These are phyloP conservation scores for Fistulifera solaris DNA, from an alignment of 108 stramenopile genomes.

Conservation along the genomic window DNA sequence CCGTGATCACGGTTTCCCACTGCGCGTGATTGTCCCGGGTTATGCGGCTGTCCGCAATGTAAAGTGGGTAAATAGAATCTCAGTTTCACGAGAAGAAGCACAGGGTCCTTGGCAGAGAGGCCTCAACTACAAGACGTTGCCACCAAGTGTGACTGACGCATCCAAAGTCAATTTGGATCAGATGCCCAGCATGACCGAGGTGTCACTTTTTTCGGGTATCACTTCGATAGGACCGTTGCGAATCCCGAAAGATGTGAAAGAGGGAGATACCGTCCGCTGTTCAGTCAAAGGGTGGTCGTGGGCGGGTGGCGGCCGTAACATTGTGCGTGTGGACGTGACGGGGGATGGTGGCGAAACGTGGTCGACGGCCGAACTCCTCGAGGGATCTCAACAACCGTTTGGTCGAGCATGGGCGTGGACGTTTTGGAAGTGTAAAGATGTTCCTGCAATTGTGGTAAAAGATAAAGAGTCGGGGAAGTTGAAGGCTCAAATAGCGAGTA, in stretches of 20 bases:
- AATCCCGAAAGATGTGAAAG: conserved; percentile 20
- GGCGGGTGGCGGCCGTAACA: conserved; percentile 79
- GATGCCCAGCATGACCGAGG: conserved; percentile 72
- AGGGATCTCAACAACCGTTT: conserved; percentile 55
- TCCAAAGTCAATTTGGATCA: conserved; percentile 40
- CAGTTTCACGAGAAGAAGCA: conserved; percentile 49
- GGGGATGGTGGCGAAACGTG: conserved; percentile 66
- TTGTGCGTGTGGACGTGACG: conserved; percentile 77
- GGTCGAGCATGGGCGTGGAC: conserved; percentile 83
- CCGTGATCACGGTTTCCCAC: conserved; percentile 93
- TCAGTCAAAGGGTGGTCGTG: conserved; percentile 75
- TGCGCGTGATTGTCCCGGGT: conserved; percentile 94
- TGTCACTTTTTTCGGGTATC: conserved; percentile 71
- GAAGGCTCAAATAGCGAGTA: conserved; percentile 54
- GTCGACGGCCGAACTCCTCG: conserved; percentile 44
- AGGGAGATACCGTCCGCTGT: conserved; percentile 53
- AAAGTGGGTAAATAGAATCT: conserved; percentile 74
- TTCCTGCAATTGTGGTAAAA: conserved; percentile 53
- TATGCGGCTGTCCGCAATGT: conserved; percentile 76
- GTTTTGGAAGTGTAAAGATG: conserved; percentile 70
- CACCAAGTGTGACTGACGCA: conserved; percentile 67
- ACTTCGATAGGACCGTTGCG: conserved; percentile 28
- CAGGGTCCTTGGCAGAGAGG: conserved; percentile 78
- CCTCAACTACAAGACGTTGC: conserved; percentile 79
- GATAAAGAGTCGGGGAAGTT: conserved; percentile 22